These are phyloP conservation scores for Fraxinus velutina DNA, from an alignment of 305 asterid species.

Conservation along the genomic window DNA sequence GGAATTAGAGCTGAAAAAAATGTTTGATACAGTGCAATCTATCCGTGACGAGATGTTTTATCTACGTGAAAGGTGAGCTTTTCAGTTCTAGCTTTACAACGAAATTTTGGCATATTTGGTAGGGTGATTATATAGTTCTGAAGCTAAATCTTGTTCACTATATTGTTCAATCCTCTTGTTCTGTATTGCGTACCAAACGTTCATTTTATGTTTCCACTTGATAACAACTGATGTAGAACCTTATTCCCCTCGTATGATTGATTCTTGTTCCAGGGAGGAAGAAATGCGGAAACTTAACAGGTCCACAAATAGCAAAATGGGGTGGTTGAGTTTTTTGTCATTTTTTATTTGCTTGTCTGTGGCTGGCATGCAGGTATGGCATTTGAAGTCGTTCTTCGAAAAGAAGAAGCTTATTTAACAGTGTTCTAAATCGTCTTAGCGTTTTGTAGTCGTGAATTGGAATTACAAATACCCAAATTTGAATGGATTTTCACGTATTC, in stretches of 20 bases:
- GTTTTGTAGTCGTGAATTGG: slow-evolving; percentile 1
- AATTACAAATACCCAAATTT: background rate
- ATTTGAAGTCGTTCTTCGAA: slow-evolving; percentile 85
- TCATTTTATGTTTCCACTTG: background rate
- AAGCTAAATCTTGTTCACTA: background rate
- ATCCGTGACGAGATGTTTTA: slow-evolving; percentile 84
- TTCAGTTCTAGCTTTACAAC: background rate
- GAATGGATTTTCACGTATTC: background rate
- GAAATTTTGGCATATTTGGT: background rate
- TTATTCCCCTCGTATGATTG: background rate
- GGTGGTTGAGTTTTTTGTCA: slow-evolving; percentile 73
- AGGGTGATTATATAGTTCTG: background rate
- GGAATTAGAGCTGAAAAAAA: slow-evolving; percentile 90
- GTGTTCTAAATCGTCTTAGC: background rate
- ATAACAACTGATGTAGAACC: background rate
- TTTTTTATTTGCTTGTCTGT: slow-evolving; percentile 62
- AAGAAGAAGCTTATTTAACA: slow-evolving; percentile 89
- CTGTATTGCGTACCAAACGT: background rate
- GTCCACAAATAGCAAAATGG: slow-evolving; percentile 71
- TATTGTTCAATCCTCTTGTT: background rate
- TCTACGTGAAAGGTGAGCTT: slow-evolving; percentile 73
- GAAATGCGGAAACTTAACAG: slow-evolving; percentile 83
- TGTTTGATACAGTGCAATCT: slow-evolving; percentile 73
- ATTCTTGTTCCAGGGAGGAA: slow-evolving; percentile 55
- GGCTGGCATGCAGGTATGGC: slow-evolving; percentile 82